Conservation (phyloP, 345 rosid species). For the Limnanthes douglasii region DNA sequence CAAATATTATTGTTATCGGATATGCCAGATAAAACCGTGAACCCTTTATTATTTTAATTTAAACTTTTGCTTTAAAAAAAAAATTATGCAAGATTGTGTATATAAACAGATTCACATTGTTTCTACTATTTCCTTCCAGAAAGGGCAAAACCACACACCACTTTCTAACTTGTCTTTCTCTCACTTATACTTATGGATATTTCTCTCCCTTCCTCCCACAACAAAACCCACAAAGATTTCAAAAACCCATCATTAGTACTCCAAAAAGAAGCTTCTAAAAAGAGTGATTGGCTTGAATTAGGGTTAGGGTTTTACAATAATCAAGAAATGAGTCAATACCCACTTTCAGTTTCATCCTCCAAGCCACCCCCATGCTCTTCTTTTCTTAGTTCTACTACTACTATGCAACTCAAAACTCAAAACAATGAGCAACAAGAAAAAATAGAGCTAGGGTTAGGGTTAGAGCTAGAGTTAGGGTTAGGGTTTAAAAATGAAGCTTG, state of each 20-base stretch:
- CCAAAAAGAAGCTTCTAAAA: slow-evolving; percentile 1
- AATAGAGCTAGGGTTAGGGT: slow-evolving; percentile 7
- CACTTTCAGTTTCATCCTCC: slow-evolving; percentile 4
- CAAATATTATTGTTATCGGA: no score
- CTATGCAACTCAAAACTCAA: no score
- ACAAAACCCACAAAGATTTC: slow-evolving; percentile 3
- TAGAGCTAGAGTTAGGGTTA: slow-evolving; percentile 4
- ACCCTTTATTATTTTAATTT: no score
- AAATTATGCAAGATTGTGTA: no score
- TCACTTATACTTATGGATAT: slow-evolving; percentile 14
- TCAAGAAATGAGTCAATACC: slow-evolving; percentile 1
- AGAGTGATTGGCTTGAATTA: slow-evolving; percentile 17
- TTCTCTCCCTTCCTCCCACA: slow-evolving; percentile 14
- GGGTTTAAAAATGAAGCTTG: slow-evolving; percentile 5
- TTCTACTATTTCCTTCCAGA: no score
- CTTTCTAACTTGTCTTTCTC: not conserved
- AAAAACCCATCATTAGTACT: not conserved
- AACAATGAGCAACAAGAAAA: not conserved
- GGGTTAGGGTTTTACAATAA: slow-evolving; percentile 12
- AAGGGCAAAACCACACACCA: slow-evolving; percentile 10
- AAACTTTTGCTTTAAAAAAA: no score
- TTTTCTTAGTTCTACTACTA: no score
- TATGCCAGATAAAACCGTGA: no score
- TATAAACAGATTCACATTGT: no score
- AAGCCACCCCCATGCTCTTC: not conserved